Conservation (phyloP, 179 eudicot genomes). For the Gypsophila paniculata region DNA sequence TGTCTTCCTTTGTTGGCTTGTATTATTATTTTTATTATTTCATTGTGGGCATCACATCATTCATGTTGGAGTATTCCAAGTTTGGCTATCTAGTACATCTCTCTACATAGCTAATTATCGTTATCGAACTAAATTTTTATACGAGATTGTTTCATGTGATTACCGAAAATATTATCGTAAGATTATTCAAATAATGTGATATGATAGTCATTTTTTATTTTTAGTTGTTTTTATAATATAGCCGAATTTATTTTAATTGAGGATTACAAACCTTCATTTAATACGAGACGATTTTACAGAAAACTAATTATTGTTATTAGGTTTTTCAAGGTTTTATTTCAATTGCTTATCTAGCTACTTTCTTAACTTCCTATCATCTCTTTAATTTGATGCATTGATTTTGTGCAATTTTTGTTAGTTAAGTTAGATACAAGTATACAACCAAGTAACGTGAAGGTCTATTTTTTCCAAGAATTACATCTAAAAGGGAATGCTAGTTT, state of each 20-base stretch:
- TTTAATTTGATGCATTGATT: not conserved
- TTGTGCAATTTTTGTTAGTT: not conserved
- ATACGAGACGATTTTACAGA: not conserved
- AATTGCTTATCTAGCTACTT: not conserved
- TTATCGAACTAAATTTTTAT: too few species aligned
- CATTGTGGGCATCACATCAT: slow-evolving; percentile 12
- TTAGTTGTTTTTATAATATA: too few species aligned
- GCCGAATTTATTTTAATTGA: too few species aligned
- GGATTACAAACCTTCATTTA: too few species aligned
- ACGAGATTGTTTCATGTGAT: too few species aligned
- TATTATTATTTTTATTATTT: slow-evolving; percentile 2
- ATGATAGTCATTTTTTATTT: too few species aligned
- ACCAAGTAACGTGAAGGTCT: not conserved
- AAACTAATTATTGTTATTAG: too few species aligned
- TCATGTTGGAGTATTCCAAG: not conserved
- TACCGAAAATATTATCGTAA: too few species aligned
- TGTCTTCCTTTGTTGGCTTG: not conserved
- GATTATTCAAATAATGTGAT: too few species aligned
- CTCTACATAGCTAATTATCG: too few species aligned
- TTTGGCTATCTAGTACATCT: slow-evolving; percentile 4
- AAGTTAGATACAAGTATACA: not conserved
- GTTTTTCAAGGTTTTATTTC: not conserved
- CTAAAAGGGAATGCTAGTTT: not conserved
- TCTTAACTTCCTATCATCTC: not conserved
- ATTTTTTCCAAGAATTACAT: not conserved